Evolutionary conservation across 495 filamentous ascomycete species (phyloP).

Genomic region (Paragyromitra xinjiangensis): DNA sequence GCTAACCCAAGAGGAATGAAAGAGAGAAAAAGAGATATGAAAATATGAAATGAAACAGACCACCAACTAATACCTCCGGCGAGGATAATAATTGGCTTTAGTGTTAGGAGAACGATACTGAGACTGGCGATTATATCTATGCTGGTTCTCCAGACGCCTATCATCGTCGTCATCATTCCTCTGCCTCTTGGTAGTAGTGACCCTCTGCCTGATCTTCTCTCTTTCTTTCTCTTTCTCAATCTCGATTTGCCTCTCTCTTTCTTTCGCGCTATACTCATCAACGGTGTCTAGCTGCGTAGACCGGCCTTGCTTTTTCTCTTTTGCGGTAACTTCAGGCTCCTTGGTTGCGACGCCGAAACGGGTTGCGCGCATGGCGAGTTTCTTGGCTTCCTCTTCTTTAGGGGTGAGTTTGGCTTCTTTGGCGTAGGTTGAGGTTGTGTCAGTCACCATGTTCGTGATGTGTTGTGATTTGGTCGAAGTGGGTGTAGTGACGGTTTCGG

Average conservation of each 20-base stretch:
- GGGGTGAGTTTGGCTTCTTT: neutral
- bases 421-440: constrained; percentile 7
- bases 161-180: constrained; percentile 35
- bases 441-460: neutral
- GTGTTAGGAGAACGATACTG: neutral
- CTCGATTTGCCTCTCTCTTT: constrained; percentile 20
- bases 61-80: constrained; percentile 5
- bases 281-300: neutral
- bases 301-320: constrained; percentile 11
- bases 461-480: neutral
- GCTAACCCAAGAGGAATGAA: neutral
- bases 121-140: constrained; percentile 24
- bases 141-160: constrained; percentile 7
- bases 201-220: constrained; percentile 24
- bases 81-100: constrained; percentile 13
- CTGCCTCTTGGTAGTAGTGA: constrained; percentile 26
- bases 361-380: constrained; percentile 23
- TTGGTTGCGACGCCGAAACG: constrained; percentile 24
- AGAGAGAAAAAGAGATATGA: neutral
- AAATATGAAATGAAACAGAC: neutral
- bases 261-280: neutral
- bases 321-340: constrained; percentile 8
- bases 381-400: constrained; percentile 29
- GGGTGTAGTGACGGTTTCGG: neutral
- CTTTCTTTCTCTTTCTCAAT: constrained; percentile 31